These are phyloP conservation scores for Lathyrus aphaca DNA, from an alignment of 306 rosid genomes.

Conservation along the genomic window DNA sequence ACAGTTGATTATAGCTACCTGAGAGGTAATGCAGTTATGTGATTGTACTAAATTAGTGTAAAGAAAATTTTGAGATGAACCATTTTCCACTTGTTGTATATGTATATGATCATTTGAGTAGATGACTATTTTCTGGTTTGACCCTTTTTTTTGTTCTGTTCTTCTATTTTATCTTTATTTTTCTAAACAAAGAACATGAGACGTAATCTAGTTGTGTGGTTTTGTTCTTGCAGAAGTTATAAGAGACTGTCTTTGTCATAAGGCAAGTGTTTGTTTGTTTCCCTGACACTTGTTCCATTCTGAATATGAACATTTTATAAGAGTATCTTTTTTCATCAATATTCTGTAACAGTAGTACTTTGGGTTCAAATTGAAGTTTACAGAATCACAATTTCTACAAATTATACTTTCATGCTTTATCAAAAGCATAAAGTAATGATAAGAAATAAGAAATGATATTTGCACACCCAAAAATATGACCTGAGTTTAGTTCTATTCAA, in stretches of 20 bases:
- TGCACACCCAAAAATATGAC: too few species aligned
- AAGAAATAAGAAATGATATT: too few species aligned
- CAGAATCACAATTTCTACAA: background rate
- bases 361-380: background rate
- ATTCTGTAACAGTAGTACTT: background rate
- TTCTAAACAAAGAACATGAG: constrained; percentile 22
- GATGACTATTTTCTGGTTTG: constrained; percentile 2
- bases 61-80: constrained; percentile 54
- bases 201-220: background rate
- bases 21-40: constrained; percentile 40
- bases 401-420: too few species aligned
- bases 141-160: background rate
- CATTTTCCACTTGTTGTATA: constrained; percentile 37
- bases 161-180: background rate
- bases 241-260: background rate
- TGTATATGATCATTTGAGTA: constrained; percentile 27
- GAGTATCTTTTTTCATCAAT: background rate
- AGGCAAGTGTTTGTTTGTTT: background rate
- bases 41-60: constrained; percentile 56
- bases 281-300: background rate
- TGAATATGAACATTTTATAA: too few species aligned
- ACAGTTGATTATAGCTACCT: constrained; percentile 40
- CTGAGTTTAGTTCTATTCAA: background rate
- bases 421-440: too few species aligned
- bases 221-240: constrained; percentile 8